A percentile compares a stretch with the other conserved stretches of the same genome.
Conservation (phyloP, 2,329 filamentous ascomycete genomes). For the Onygena corvina region DNA sequence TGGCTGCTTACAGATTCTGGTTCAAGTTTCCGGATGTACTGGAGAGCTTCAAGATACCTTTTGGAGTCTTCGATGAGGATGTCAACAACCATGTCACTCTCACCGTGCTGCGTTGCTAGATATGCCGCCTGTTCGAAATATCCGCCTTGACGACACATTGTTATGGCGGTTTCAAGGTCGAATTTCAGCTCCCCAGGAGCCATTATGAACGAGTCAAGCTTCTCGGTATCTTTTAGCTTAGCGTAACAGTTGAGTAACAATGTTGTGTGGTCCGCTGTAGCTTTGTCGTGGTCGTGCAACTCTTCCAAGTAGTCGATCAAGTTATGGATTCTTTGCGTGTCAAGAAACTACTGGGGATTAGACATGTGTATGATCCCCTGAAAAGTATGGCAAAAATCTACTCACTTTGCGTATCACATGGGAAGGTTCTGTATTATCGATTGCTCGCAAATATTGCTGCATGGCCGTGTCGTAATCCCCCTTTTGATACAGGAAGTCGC, state of each 20-base stretch:
- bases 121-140: slow-evolving; percentile 97
- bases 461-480: slow-evolving; percentile 97
- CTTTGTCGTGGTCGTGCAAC: slow-evolving; percentile 83
- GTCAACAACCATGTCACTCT: slow-evolving; percentile 86
- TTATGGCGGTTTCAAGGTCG: slow-evolving; percentile 90
- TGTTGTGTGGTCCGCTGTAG: slow-evolving; percentile 90
- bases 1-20: slow-evolving; percentile 52
- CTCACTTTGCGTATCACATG: slow-evolving; percentile 94
- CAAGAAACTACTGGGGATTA: slow-evolving; percentile 55
- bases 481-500: slow-evolving; percentile 87
- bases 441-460: slow-evolving; percentile 93
- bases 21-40: slow-evolving; percentile 82
- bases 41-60: slow-evolving; percentile 72
- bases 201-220: slow-evolving; percentile 93
- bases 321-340: slow-evolving; percentile 95
- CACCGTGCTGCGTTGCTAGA: slow-evolving; percentile 82
- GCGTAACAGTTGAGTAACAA: slow-evolving; percentile 93
- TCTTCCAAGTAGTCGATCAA: slow-evolving; percentile 95
- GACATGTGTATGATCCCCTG: not conserved
- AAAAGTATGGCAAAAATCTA: slow-evolving; percentile 34
- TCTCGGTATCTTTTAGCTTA: slow-evolving; percentile 92
- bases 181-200: slow-evolving; percentile 90
- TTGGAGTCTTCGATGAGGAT: slow-evolving; percentile 94
- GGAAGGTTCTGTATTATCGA: slow-evolving; percentile 90
- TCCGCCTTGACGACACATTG: slow-evolving; percentile 92